phyloP scores from a whole-genome alignment of 495 filamentous ascomycete genomes.

The Penicillium desertorum region DNA sequence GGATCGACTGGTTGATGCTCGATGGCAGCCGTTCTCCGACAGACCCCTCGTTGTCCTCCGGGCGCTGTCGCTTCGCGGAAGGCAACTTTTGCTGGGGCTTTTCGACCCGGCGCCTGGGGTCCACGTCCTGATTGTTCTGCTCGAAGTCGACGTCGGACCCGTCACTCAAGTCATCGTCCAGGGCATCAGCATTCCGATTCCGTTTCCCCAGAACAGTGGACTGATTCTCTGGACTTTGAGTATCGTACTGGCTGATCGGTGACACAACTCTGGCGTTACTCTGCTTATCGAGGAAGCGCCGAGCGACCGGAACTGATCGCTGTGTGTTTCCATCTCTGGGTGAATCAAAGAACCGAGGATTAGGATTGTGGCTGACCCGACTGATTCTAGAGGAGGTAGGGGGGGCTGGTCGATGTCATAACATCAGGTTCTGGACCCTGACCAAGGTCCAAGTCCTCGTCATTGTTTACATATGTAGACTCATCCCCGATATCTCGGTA shows the following conservation, averaged over 20 bases:
- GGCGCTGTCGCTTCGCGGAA: constrained; percentile 3
- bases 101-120: neutral
- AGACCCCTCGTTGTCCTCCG: neutral
- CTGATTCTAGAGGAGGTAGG: constrained; percentile 23
- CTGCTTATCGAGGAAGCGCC: constrained; percentile 6
- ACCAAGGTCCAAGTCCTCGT: constrained; percentile 17
- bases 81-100: neutral
- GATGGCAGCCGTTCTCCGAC: neutral
- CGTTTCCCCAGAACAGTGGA: neutral
- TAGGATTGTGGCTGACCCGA: constrained; percentile 20
- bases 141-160: constrained; percentile 1
- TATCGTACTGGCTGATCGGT: constrained; percentile 1
- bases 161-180: neutral
- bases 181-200: neutral
- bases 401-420: constrained; percentile 21
- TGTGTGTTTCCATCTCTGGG: neutral
- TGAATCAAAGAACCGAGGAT: constrained; percentile 15
- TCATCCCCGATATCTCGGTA: constrained; percentile 13
- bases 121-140: neutral
- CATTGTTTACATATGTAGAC: constrained; percentile 13
- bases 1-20: too few relatives aligned
- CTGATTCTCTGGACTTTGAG: neutral
- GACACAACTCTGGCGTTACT: neutral
- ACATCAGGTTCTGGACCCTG: neutral
- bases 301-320: neutral